Conservation (phyloP, 441 rosid genomes). For the Cnidoscolus chayamansa region DNA sequence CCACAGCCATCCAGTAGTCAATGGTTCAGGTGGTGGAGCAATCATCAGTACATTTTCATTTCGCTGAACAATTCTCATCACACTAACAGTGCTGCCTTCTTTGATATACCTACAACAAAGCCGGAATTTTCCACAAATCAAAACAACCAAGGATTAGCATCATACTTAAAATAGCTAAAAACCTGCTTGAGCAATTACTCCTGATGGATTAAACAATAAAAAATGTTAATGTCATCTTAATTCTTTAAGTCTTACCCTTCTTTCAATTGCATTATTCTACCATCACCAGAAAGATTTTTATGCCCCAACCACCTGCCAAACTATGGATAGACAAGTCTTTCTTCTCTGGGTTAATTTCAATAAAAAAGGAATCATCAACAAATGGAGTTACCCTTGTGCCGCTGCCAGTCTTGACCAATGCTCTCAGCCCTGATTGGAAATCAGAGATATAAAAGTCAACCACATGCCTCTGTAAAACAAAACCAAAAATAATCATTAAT, state of each 20-base stretch:
- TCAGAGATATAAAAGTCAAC: slow-evolving; percentile 99
- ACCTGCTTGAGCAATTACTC: not conserved
- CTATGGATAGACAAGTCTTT: slow-evolving; percentile 46
- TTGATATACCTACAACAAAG: slow-evolving; percentile 54
- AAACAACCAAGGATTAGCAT: too few relatives aligned
- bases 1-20: slow-evolving; percentile 82
- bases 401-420: slow-evolving; percentile 74
- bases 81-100: slow-evolving; percentile 90
- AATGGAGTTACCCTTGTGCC: slow-evolving; percentile 70
- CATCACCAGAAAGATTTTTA: slow-evolving; percentile 69
- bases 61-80: slow-evolving; percentile 83
- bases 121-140: too few relatives aligned
- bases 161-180: not conserved
- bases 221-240: not conserved
- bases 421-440: slow-evolving; percentile 95
- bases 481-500: not conserved
- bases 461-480: slow-evolving; percentile 67
- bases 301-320: slow-evolving; percentile 65
- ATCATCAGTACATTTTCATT: slow-evolving; percentile 84
- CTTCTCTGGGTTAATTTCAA: slow-evolving; percentile 61
- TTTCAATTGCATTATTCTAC: slow-evolving; percentile 64
- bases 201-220: not conserved
- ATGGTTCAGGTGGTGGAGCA: slow-evolving; percentile 69
- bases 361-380: slow-evolving; percentile 59
- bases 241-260: slow-evolving; percentile 51